Evolutionary conservation across 768 basidiomycete species (phyloP), one percentile per base, ranked within the genome.

Genomic region (Boletus rex-veris): DNA sequence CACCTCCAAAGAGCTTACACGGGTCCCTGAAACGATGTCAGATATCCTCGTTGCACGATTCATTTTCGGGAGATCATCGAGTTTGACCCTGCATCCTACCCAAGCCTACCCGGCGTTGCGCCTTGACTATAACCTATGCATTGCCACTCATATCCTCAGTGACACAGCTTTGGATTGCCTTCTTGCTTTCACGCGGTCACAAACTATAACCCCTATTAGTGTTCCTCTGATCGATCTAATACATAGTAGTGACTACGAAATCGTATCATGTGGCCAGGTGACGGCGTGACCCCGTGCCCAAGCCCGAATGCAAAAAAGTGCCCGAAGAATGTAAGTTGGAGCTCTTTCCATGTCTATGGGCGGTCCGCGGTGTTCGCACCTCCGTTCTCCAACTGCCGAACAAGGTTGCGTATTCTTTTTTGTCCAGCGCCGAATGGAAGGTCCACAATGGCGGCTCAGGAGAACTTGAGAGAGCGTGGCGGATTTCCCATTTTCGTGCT

Each of bases 351-450:
- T 21, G 51, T 35, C n/a, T 39, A 37, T 37, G 30, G 28, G 3
- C 36, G 50, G 33, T 35, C 58, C 55, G 61, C 58, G 58, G 62
- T 43, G 30, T 57, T 50, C 36, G 30, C 26, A 53, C 49, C 54
- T 45, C 52, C 54, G 53, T 60, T 43, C 50, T 47, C 41, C 53
- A 48, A 16, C 18, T 18, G 1, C 40, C 19, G 7, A 21, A 42
- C 31, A 49, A 38, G 47, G 45, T 49, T 19, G 24, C 21, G n/a
- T 26, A 21, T 46, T 46, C 14, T 47, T 50, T 52, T 50, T 50
- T 51, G 53, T 63, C 47, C 41, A 40, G 38, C 49, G 35, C 37
- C 42, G 50, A 63, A 60, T 51, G 50, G 53, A 64, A 62, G 57
- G 11, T 48, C 59, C 60, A 47, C 26, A 21, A 33, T 6, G 28